A percentile compares a stretch with the other conserved stretches of the same genome.
These are phyloP conservation scores for Pseudocercospora fijiensis DNA, from an alignment of 2,329 filamentous ascomycete genomes.

Conservation along the genomic window DNA sequence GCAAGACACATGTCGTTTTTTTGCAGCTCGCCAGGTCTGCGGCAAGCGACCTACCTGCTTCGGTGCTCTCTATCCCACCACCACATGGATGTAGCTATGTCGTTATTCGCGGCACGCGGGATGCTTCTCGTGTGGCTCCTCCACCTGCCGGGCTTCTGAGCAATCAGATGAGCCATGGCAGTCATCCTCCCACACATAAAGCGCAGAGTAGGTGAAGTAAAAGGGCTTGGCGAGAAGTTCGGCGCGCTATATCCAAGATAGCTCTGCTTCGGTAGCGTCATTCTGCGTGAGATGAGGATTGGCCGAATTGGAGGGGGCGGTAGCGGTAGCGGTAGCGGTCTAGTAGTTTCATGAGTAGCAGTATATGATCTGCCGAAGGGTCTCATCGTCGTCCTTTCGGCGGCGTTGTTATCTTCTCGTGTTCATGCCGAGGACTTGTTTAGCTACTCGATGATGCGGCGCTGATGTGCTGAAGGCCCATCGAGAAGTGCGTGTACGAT, in stretches of 20 bases:
- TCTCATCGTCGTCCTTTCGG: background rate
- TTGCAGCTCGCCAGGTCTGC: background rate
- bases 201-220: background rate
- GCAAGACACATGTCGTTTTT: too few relatives aligned
- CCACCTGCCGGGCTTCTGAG: background rate
- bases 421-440: background rate
- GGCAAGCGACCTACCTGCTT: background rate
- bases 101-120: background rate
- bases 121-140: background rate
- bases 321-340: background rate
- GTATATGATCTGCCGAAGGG: conserved; percentile 3
- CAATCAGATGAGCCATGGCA: background rate
- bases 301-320: conserved; percentile 6
- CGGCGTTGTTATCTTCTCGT: background rate
- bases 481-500: background rate
- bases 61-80: conserved; percentile 13
- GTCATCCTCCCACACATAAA: background rate
- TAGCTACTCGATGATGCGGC: background rate
- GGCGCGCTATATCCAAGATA: background rate
- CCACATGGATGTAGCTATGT: conserved; percentile 8
- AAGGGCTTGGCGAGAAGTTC: background rate
- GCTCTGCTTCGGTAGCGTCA: conserved; percentile 6
- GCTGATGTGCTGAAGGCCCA: background rate
- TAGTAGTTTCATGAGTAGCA: conserved; percentile 7
- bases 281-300: conserved; percentile 9